A percentile compares a stretch with the other conserved stretches of the same genome.
These are phyloP conservation scores for Ophiognomonia clavigignenti-juglandacearum DNA, from an alignment of 2,329 filamentous ascomycete genomes.

Conservation along the genomic window DNA sequence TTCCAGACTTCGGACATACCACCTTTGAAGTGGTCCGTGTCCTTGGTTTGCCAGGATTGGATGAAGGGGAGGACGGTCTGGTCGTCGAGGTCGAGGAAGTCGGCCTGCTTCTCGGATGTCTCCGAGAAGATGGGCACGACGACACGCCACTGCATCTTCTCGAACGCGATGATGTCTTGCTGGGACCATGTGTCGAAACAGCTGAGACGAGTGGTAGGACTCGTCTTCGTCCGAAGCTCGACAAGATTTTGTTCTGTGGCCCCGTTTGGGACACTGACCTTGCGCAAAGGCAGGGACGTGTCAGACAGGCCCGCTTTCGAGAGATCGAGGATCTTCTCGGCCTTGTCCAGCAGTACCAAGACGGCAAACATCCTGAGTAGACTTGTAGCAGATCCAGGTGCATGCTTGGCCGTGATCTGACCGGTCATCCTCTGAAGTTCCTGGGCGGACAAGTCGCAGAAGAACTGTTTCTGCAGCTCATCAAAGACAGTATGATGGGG, in stretches of 20 bases:
- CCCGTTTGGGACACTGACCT: not conserved
- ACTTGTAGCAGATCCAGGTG: not conserved
- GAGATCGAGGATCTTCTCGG: conserved; percentile 10
- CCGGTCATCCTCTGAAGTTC: conserved; percentile 7
- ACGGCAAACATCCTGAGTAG: conserved; percentile 11
- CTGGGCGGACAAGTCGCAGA: not conserved
- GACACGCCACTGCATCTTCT: conserved; percentile 14
- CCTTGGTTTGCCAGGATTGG: conserved; percentile 13
- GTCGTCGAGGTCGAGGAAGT: conserved; percentile 14
- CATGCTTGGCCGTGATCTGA: conserved; percentile 1
- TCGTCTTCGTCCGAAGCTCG: conserved; percentile 4
- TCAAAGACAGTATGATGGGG: conserved; percentile 4
- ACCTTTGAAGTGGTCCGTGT: conserved; percentile 15
- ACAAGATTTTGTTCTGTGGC: no score
- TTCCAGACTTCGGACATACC: conserved; percentile 17
- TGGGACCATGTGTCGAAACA: conserved; percentile 12
- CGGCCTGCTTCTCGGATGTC: conserved; percentile 6
- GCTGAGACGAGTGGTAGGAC: not conserved
- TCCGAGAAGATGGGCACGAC: conserved; percentile 13
- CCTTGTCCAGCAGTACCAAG: conserved; percentile 5
- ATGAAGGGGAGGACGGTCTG: conserved; percentile 13
- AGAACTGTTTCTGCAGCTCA: conserved; percentile 7
- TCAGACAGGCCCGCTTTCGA: not conserved
- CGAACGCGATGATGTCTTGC: conserved; percentile 8
- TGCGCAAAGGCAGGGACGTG: conserved; percentile 1